phyloP scores from a whole-genome alignment of 139 green algal genomes.

The Limnomonas spitsbergensis region DNA sequence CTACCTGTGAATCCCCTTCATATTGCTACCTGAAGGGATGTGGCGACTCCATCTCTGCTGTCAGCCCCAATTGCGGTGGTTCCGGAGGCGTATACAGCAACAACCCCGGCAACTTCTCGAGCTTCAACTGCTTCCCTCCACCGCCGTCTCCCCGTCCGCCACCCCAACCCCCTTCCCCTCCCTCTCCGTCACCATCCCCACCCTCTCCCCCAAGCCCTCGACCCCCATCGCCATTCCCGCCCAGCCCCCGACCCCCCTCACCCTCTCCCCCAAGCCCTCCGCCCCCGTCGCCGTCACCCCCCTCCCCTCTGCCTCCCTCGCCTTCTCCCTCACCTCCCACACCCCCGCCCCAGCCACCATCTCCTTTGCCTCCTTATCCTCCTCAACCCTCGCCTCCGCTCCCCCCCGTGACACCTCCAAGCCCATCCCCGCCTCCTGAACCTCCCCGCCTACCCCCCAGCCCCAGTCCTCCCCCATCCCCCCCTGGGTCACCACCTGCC shows the following conservation, averaged over 20 bases:
- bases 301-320: not conserved
- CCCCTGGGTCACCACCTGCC: too few relatives aligned
- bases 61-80: not conserved
- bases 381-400: not conserved
- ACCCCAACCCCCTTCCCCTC: not conserved
- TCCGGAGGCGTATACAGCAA: conserved; percentile 3
- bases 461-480: not conserved
- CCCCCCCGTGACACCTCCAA: not conserved
- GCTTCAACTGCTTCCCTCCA: conserved; percentile 10
- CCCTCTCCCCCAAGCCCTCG: not conserved
- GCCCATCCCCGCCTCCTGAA: not conserved
- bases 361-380: not conserved
- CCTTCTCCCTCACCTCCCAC: conserved; percentile 2
- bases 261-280: not conserved
- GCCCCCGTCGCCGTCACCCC: not conserved
- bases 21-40: too few relatives aligned
- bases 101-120: not conserved
- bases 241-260: not conserved
- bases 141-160: not conserved
- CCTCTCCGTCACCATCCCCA: not conserved
- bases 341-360: not conserved
- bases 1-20: too few relatives aligned
- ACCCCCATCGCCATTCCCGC: not conserved
- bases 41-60: conserved; percentile 1
- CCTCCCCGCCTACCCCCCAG: not conserved